Conservation (phyloP, 139 green algal genomes). For the Yamagishiella unicocca region DNA sequence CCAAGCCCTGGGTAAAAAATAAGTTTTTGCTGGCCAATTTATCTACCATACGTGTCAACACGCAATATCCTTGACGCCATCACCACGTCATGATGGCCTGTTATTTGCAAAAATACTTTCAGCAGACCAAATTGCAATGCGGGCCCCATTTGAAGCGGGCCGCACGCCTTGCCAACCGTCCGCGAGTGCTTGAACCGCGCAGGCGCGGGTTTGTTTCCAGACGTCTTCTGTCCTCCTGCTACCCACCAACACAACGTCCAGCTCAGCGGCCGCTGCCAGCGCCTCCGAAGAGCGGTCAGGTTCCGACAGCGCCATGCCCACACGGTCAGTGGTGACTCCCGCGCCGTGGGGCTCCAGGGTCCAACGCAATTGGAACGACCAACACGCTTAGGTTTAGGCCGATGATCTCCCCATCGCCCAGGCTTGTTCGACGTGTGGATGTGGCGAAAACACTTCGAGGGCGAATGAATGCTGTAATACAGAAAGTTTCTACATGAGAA, state of each 20-base stretch:
- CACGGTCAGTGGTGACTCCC: background rate
- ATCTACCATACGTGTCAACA: background rate
- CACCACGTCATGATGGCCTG: background rate
- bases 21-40: too few relatives aligned
- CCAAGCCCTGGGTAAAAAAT: background rate
- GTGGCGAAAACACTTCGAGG: constrained; percentile 10
- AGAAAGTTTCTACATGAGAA: background rate
- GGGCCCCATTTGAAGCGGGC: background rate
- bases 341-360: too few relatives aligned
- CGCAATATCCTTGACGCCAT: background rate
- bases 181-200: background rate
- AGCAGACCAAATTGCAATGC: background rate
- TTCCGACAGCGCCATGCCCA: background rate
- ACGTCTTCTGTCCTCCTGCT: too few relatives aligned
- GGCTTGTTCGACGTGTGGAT: background rate
- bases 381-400: too few relatives aligned
- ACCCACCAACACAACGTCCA: constrained; percentile 22
- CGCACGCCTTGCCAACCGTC: too few relatives aligned
- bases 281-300: background rate
- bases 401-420: too few relatives aligned
- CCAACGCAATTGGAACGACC: too few relatives aligned
- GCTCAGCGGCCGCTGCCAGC: constrained; percentile 30
- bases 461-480: background rate
- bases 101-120: background rate
- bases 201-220: too few relatives aligned